Conservation (phyloP, 176 grass and related monocot genomes). For the maize (Zea mays) region Zm-B73-REFERENCE-NAM-5.0 NC_050100.1:52810001-52810500, state of each 20-base stretch:
- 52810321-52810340: no score
- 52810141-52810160: neutral
- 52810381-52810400: no score
- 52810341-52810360: no score
- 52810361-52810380: no score
- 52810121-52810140: constrained; percentile 11
- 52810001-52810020: neutral
- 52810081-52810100: neutral
- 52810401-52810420: no score
- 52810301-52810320: no score
- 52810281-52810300: no score
- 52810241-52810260: neutral
- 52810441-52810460: no score
- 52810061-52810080: neutral
- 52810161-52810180: neutral
- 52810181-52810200: neutral
- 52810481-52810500: no score
- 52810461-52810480: no score
- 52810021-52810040: neutral
- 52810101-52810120: neutral
- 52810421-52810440: no score
- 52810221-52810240: neutral
- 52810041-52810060: neutral
- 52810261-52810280: neutral
- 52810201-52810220: neutral